A percentile compares a stretch with the other conserved stretches of the same genome.
These are phyloP conservation scores for Ceratobasidium sp. DNA, from an alignment of 1,284 basidiomycete species.

Conservation along the genomic window DNA sequence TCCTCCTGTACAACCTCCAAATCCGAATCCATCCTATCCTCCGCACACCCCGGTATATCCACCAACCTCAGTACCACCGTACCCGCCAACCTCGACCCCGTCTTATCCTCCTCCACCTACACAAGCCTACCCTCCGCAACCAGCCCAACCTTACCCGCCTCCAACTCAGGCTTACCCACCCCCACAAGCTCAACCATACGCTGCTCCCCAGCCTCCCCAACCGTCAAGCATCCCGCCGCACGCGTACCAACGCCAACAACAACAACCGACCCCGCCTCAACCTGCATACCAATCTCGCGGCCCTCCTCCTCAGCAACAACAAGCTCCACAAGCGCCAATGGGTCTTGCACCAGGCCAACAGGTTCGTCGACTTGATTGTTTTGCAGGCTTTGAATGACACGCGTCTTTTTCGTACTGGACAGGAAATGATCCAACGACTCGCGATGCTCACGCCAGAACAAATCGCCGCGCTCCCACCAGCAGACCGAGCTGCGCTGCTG, in stretches of 20 bases:
- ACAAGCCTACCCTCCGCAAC: conserved; percentile 6
- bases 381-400: neutral
- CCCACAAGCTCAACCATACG: neutral
- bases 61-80: conserved; percentile 2
- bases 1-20: conserved; percentile 20
- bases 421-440: conserved; percentile 57
- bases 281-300: conserved; percentile 18
- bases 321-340: neutral
- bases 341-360: conserved; percentile 36
- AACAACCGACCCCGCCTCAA: neutral
- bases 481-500: conserved; percentile 59
- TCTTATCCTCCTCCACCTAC: neutral
- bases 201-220: neutral
- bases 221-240: conserved; percentile 23
- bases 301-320: neutral
- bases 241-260: conserved; percentile 27
- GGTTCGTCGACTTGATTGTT: conserved; percentile 5
- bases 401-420: no score
- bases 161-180: conserved; percentile 5
- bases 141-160: conserved; percentile 18
- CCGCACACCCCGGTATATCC: conserved; percentile 26
- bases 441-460: conserved; percentile 61
- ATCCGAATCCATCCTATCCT: conserved; percentile 14
- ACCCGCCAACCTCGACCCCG: conserved; percentile 16
- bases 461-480: conserved; percentile 59